Conservation (phyloP, 129 eudicot genomes). For the Flaveria sonorensis region DNA sequence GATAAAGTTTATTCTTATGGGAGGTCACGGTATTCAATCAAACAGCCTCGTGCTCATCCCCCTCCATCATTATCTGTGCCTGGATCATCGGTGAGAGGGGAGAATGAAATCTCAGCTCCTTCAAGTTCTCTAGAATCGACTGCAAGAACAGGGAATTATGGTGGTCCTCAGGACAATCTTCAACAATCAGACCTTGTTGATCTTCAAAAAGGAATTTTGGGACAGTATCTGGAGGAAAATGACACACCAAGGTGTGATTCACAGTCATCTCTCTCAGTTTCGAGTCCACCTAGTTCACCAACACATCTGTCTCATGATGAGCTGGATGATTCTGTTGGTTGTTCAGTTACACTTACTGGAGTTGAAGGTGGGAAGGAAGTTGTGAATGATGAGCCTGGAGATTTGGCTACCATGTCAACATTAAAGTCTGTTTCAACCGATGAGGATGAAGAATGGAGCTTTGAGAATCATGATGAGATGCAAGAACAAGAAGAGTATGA, state of each 20-base stretch:
- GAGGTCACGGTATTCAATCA: constrained; percentile 70
- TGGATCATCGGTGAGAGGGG: constrained; percentile 56
- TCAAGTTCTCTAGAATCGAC: constrained; percentile 60
- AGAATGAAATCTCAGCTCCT: constrained; percentile 53
- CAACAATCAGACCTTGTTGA: no score
- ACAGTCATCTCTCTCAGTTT: constrained; percentile 80
- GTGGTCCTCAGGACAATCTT: constrained; percentile 40
- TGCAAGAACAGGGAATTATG: constrained; percentile 45
- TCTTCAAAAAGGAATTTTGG: constrained; percentile 34
- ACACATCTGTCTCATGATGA: constrained; percentile 89
- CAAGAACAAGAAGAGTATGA: constrained; percentile 93
- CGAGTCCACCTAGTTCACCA: constrained; percentile 88
- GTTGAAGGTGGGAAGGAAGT: constrained; percentile 44
- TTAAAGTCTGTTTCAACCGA: constrained; percentile 49
- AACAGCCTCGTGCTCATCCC: constrained; percentile 92
- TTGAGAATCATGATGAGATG: constrained; percentile 61
- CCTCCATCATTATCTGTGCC: constrained; percentile 74
- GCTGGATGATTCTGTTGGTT: constrained; percentile 78
- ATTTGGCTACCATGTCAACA: constrained; percentile 25
- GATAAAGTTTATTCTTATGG: constrained; percentile 72
- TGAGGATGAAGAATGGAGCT: constrained; percentile 91
- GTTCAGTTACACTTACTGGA: constrained; percentile 41
- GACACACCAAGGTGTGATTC: constrained; percentile 65
- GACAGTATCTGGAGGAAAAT: constrained; percentile 40
- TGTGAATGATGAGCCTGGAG: constrained; percentile 41